Conservation (phyloP, 176 grass and related monocot species). For the Zoysia japonica region DNA sequence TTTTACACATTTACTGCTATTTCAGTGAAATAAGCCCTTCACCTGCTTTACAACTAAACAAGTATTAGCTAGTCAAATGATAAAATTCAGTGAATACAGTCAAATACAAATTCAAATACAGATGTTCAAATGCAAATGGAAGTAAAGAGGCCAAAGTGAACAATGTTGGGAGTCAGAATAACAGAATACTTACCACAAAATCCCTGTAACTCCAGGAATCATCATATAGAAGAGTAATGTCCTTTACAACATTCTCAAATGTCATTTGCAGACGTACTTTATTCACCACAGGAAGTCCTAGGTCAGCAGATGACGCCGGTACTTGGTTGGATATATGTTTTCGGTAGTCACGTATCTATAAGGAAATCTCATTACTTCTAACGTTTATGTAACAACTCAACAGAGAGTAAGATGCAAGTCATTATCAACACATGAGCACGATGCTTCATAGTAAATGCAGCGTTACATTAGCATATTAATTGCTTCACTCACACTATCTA, state of each 20-base stretch:
- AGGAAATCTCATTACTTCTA: slow-evolving; percentile 37
- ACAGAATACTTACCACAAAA: slow-evolving; percentile 75
- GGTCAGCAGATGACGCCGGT: slow-evolving; percentile 47
- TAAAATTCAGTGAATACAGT: background rate
- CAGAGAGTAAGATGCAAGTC: background rate
- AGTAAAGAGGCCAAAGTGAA: slow-evolving; percentile 22
- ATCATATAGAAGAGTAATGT: slow-evolving; percentile 76
- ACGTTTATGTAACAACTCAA: background rate
- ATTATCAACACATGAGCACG: slow-evolving; percentile 23
- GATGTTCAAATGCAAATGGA: background rate
- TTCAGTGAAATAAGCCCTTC: background rate
- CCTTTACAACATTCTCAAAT: slow-evolving; percentile 97
- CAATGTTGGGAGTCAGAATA: slow-evolving; percentile 21
- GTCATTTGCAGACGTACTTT: slow-evolving; percentile 87
- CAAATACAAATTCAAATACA: slow-evolving; percentile 10
- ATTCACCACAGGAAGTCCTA: slow-evolving; percentile 65
- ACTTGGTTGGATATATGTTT: slow-evolving; percentile 60
- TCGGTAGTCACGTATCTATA: slow-evolving; percentile 73
- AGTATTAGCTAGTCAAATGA: too few species aligned
- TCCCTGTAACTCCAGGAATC: slow-evolving; percentile 99
- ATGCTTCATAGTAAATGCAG: background rate
- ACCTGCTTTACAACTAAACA: too few species aligned
- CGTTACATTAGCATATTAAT: background rate
- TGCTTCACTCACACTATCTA: background rate
- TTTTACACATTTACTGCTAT: background rate